These are phyloP conservation scores for Danielia oregonensis DNA, from an alignment of 805 yeast genomes.

Conservation along the genomic window DNA sequence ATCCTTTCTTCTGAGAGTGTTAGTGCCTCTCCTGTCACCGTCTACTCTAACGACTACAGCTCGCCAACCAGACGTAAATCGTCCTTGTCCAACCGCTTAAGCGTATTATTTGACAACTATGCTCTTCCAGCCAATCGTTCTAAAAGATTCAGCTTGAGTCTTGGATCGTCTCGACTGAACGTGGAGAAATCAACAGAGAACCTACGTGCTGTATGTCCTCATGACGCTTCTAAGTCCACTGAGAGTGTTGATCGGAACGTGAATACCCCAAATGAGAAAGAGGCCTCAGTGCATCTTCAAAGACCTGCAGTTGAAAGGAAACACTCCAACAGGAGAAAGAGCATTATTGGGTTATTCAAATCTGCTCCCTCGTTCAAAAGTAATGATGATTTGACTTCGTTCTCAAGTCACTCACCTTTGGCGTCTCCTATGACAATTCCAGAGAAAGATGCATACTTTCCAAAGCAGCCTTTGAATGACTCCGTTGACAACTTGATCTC, in stretches of 20 bases:
- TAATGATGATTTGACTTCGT: not conserved
- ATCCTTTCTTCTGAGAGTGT: slow-evolving; percentile 8
- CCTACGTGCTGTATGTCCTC: no score
- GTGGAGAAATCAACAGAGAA: not conserved
- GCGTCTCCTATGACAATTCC: no score
- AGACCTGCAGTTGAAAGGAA: not conserved
- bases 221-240: not conserved
- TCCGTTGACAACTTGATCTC: not conserved
- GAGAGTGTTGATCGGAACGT: no score
- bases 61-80: slow-evolving; percentile 12
- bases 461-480: not conserved
- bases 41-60: slow-evolving; percentile 10
- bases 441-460: no score
- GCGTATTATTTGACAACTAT: slow-evolving; percentile 18
- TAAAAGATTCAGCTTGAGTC: slow-evolving; percentile 13
- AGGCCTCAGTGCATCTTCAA: no score
- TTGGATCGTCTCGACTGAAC: not conserved
- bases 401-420: no score
- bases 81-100: slow-evolving; percentile 17
- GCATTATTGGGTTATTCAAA: slow-evolving; percentile 4
- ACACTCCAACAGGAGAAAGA: slow-evolving; percentile 3
- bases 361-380: not conserved
- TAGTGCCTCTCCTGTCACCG: slow-evolving; percentile 13
- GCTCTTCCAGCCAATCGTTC: slow-evolving; percentile 15
- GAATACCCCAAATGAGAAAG: no score